Evolutionary conservation across 192 early-diverging fungal genomes (phyloP).

Genomic region (Coemansia brasiliensis): DNA sequence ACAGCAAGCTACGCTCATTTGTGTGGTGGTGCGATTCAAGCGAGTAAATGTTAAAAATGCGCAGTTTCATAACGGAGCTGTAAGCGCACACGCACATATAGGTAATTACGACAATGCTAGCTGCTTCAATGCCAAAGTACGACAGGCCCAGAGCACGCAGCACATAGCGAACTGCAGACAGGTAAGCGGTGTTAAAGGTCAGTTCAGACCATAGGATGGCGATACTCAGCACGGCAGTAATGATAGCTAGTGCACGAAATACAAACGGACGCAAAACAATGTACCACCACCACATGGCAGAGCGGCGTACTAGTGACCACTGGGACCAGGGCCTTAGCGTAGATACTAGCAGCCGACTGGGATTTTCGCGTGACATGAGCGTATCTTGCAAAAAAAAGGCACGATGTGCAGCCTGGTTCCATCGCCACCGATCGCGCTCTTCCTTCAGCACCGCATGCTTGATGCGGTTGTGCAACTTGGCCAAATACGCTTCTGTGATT

Average conservation of each 20-base stretch:
- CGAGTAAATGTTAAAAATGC: constrained; percentile 83
- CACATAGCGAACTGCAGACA: constrained; percentile 71
- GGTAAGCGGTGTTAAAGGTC: constrained; percentile 75
- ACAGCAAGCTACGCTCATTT: constrained; percentile 86
- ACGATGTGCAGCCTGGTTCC: constrained; percentile 67
- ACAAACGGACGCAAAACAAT: constrained; percentile 67
- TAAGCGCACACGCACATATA: constrained; percentile 96
- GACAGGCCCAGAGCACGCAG: constrained; percentile 57
- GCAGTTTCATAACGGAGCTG: constrained; percentile 85
- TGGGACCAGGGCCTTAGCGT: constrained; percentile 55
- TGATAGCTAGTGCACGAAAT: constrained; percentile 59
- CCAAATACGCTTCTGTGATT: constrained; percentile 67
- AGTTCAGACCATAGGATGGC: constrained; percentile 92
- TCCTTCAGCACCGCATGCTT: constrained; percentile 68
- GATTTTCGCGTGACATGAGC: constrained; percentile 64
- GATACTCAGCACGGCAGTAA: constrained; percentile 63
- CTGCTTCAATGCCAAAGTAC: constrained; percentile 66
- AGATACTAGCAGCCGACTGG: constrained; percentile 62
- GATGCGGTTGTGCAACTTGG: constrained; percentile 66
- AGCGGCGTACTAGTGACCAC: constrained; percentile 36
- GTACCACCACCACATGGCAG: constrained; percentile 84
- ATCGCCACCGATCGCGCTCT: constrained; percentile 79
- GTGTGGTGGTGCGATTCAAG: constrained; percentile 93
- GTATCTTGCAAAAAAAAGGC: constrained; percentile 87
- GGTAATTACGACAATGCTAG: constrained; percentile 66